These are phyloP conservation scores for Coemansia pectinata DNA, from an alignment of 192 early-diverging fungal genomes.

Conservation along the genomic window DNA sequence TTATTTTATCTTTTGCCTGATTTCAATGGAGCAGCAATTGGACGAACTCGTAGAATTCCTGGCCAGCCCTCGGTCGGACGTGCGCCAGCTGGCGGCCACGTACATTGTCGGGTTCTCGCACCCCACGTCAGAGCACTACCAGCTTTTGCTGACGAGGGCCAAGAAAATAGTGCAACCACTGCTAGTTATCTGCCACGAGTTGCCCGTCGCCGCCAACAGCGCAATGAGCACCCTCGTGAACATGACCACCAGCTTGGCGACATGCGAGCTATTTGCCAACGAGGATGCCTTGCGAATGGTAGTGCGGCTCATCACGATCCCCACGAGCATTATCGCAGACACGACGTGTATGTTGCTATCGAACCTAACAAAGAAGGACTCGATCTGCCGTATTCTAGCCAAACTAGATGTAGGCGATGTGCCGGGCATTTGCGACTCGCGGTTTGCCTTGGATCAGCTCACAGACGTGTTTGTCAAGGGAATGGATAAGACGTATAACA, in stretches of 20 bases:
- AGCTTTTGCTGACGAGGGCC: slow-evolving; percentile 61
- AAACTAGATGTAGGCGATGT: slow-evolving; percentile 24
- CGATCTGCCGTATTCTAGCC: slow-evolving; percentile 61
- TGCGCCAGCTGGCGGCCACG: slow-evolving; percentile 78
- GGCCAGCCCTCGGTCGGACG: slow-evolving; percentile 72
- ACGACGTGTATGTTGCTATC: slow-evolving; percentile 82
- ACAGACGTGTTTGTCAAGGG: slow-evolving; percentile 88
- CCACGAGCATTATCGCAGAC: slow-evolving; percentile 73
- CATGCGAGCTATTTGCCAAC: slow-evolving; percentile 68
- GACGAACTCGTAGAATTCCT: slow-evolving; percentile 73
- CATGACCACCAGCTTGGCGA: slow-evolving; percentile 65
- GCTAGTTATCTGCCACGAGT: slow-evolving; percentile 67
- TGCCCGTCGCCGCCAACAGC: slow-evolving; percentile 78
- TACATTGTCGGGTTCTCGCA: slow-evolving; percentile 73
- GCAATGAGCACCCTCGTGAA: slow-evolving; percentile 83
- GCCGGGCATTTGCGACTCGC: slow-evolving; percentile 47
- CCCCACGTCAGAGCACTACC: slow-evolving; percentile 60
- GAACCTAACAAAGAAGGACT: slow-evolving; percentile 80
- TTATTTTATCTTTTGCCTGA: neutral
- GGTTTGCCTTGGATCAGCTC: slow-evolving; percentile 74
- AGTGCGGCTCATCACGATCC: slow-evolving; percentile 66
- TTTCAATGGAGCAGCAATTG: slow-evolving; percentile 49
- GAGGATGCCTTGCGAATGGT: slow-evolving; percentile 71
- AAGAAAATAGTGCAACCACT: slow-evolving; percentile 66
- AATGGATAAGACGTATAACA: slow-evolving; percentile 76